These are phyloP conservation scores for Botrytis cinerea DNA, from an alignment of 2,329 filamentous ascomycete species.

Conservation along the genomic window DNA sequence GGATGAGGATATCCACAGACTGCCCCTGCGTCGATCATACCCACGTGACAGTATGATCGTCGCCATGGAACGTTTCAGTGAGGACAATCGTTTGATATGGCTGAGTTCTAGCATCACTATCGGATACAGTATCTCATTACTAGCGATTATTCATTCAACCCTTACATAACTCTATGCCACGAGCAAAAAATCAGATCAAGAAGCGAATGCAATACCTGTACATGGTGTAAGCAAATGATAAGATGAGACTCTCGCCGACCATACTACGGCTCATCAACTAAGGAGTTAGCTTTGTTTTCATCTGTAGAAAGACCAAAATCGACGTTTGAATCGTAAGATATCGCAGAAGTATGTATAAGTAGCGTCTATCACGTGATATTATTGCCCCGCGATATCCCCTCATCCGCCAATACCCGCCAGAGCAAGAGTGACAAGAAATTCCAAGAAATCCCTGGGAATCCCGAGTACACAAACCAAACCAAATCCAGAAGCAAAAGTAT, in stretches of 20 bases:
- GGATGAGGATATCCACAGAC: not conserved
- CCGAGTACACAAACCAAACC: no score
- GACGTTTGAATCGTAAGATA: not conserved
- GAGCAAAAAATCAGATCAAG: not conserved
- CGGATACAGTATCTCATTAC: no score
- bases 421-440: not conserved
- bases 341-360: not conserved
- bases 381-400: not conserved
- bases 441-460: no score
- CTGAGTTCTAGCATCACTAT: not conserved
- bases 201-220: not conserved
- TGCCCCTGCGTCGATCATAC: not conserved
- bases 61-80: not conserved
- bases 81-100: not conserved
- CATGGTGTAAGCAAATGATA: not conserved
- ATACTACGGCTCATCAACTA: not conserved
- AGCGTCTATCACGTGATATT: fast-evolving
- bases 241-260: not conserved
- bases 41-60: not conserved
- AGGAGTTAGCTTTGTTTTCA: fast-evolving
- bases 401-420: not conserved
- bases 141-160: not conserved
- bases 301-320: not conserved
- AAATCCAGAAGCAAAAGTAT: no score
- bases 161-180: not conserved